phyloP scores from a whole-genome alignment of 108 stramenopile genomes.

The Aurantiochytrium sp. region DNA sequence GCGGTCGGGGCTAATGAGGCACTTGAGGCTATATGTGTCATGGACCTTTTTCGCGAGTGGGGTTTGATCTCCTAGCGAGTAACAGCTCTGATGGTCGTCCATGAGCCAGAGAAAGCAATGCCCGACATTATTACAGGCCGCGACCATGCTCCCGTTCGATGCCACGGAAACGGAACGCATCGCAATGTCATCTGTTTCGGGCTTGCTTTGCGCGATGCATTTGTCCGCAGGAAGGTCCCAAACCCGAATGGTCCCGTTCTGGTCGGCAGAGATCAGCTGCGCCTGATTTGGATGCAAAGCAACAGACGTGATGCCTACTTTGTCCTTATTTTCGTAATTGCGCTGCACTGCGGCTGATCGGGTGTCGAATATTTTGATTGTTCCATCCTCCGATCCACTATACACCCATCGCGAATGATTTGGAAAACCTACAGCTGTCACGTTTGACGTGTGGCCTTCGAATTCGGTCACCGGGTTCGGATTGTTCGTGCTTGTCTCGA shows the following conservation, averaged over 20 bases:
- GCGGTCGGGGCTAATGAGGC: slow-evolving; percentile 40
- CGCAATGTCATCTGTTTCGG: slow-evolving; percentile 46
- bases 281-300: slow-evolving; percentile 80
- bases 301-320: slow-evolving; percentile 74
- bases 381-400: slow-evolving; percentile 56
- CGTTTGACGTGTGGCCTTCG: slow-evolving; percentile 68
- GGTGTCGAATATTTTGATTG: slow-evolving; percentile 83
- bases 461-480: slow-evolving; percentile 35
- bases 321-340: slow-evolving; percentile 70
- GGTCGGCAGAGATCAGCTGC: slow-evolving; percentile 74
- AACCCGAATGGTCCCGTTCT: background rate
- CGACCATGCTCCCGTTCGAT: slow-evolving; percentile 60
- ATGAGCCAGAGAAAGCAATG: slow-evolving; percentile 67
- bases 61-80: background rate
- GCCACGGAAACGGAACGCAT: slow-evolving; percentile 40
- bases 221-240: slow-evolving; percentile 44
- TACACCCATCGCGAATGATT: slow-evolving; percentile 84
- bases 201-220: slow-evolving; percentile 25
- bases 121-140: slow-evolving; percentile 70
- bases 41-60: slow-evolving; percentile 26
- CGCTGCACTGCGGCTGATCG: slow-evolving; percentile 72
- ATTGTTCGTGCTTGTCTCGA: slow-evolving; percentile 9
- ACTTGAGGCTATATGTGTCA: slow-evolving; percentile 44
- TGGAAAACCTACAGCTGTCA: slow-evolving; percentile 91
- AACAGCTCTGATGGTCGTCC: background rate